phyloP scores from a whole-genome alignment of 1,284 basidiomycete genomes.

The Athelia sp. region DNA sequence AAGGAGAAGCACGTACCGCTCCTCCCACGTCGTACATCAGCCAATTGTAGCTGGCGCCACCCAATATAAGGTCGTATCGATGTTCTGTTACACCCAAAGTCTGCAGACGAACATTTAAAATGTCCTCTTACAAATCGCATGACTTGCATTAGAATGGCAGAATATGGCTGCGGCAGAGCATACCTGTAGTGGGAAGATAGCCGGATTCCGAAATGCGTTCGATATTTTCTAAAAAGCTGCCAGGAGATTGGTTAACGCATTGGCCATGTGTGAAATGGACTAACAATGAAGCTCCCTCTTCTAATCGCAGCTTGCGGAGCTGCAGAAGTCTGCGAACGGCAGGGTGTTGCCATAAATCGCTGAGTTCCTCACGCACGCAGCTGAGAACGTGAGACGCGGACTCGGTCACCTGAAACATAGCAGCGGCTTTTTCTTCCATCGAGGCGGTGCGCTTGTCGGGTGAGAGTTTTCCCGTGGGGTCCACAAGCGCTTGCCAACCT shows the following conservation, averaged over 20 bases:
- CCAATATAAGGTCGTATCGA: slow-evolving; percentile 60
- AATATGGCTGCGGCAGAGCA: slow-evolving; percentile 8
- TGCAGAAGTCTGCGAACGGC: slow-evolving; percentile 52
- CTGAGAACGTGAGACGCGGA: slow-evolving; percentile 54
- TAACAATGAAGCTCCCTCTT: slow-evolving; percentile 75
- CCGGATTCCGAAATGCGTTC: slow-evolving; percentile 61
- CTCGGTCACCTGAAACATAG: slow-evolving; percentile 33
- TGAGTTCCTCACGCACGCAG: slow-evolving; percentile 43
- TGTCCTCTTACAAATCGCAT: slow-evolving; percentile 46
- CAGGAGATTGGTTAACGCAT: slow-evolving; percentile 5
- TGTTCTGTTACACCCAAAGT: slow-evolving; percentile 76
- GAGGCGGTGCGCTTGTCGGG: slow-evolving; percentile 18
- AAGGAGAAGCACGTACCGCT: slow-evolving; percentile 43
- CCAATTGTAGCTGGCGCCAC: slow-evolving; percentile 62
- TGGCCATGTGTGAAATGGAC: slow-evolving; percentile 19
- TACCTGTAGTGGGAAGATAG: slow-evolving; percentile 67
- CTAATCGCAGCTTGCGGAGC: slow-evolving; percentile 56
- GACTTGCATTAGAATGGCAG: slow-evolving; percentile 1
- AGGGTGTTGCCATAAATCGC: slow-evolving; percentile 64
- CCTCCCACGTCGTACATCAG: slow-evolving; percentile 78
- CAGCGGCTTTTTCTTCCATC: background rate
- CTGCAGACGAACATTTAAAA: slow-evolving; percentile 72
- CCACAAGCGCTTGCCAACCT: slow-evolving; percentile 61
- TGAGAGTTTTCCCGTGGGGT: slow-evolving; percentile 30
- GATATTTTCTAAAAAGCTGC: slow-evolving; percentile 65